Evolutionary conservation across 2,329 filamentous ascomycete species (phyloP).

Genomic region (Diaporthe australafricana): DNA sequence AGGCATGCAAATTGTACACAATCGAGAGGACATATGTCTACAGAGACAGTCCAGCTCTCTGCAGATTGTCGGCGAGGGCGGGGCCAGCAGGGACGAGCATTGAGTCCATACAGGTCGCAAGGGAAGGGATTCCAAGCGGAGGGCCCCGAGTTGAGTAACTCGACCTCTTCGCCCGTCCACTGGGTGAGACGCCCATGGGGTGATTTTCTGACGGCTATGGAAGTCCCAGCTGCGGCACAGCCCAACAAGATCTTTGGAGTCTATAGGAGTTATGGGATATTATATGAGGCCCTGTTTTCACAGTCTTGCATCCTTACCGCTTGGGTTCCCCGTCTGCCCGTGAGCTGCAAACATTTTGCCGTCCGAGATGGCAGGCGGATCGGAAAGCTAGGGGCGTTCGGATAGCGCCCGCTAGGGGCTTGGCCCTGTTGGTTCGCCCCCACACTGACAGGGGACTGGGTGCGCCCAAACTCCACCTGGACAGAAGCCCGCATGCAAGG

Average conservation of each 20-base stretch:
- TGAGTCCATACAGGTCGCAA: background rate
- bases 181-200: no score
- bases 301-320: background rate
- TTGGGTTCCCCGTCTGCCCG: background rate
- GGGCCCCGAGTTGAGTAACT: background rate
- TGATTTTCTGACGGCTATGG: background rate
- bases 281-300: background rate
- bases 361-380: background rate
- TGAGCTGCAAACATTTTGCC: slow-evolving; percentile 1
- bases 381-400: slow-evolving; percentile 28
- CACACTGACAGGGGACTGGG: slow-evolving; percentile 5
- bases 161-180: background rate
- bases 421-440: background rate
- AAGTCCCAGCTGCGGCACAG: background rate
- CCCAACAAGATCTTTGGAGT: background rate
- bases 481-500: slow-evolving; percentile 36
- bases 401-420: slow-evolving; percentile 29
- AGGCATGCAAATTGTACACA: background rate
- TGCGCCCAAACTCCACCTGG: slow-evolving; percentile 17
- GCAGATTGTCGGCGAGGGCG: background rate
- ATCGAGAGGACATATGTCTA: background rate
- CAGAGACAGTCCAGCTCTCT: background rate
- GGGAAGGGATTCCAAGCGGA: background rate
- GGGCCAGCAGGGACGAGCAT: background rate
- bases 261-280: background rate